These are phyloP conservation scores for Annulohypoxylon truncatum DNA, from an alignment of 2,329 filamentous ascomycete genomes.

Conservation along the genomic window DNA sequence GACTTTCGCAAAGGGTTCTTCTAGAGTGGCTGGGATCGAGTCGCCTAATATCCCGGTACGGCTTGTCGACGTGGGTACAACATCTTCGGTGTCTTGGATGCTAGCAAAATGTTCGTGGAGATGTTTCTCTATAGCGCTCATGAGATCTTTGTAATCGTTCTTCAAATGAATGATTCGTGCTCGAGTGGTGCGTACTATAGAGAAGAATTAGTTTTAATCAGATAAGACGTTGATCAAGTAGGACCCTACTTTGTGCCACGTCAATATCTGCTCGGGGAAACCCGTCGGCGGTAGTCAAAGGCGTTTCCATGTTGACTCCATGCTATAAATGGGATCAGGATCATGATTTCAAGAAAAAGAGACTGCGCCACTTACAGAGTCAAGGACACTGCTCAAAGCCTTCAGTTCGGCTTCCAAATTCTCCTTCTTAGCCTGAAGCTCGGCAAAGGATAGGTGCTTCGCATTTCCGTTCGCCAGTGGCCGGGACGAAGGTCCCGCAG, in stretches of 20 bases:
- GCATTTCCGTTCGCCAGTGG: conserved; percentile 70
- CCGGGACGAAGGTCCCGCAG: conserved; percentile 79
- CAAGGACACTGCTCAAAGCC: conserved; percentile 85
- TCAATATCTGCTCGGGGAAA: conserved; percentile 95
- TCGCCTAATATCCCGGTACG: conserved; percentile 48
- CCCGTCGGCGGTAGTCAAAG: conserved; percentile 87
- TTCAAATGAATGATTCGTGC: conserved; percentile 87
- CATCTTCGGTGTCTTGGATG: conserved; percentile 64
- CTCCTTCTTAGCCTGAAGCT: conserved; percentile 88
- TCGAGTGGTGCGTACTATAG: conserved; percentile 87
- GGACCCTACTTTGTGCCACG: conserved; percentile 83
- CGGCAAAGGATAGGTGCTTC: conserved; percentile 74
- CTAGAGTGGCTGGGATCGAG: conserved; percentile 51
- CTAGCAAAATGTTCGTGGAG: conserved; percentile 93
- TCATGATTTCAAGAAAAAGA: conserved; percentile 12
- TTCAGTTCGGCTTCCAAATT: conserved; percentile 87
- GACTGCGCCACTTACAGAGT: conserved; percentile 72
- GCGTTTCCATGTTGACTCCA: conserved; percentile 90
- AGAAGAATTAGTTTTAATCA: conserved; percentile 29
- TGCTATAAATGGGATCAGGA: conserved; percentile 68
- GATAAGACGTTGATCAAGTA: neutral
- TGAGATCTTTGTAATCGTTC: conserved; percentile 93
- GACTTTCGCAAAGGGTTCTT: conserved; percentile 83
- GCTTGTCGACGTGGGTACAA: conserved; percentile 42
- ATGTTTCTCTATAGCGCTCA: conserved; percentile 83